These are phyloP conservation scores for Arthromyces matolae DNA, from an alignment of 768 basidiomycete species.

Conservation along the genomic window DNA sequence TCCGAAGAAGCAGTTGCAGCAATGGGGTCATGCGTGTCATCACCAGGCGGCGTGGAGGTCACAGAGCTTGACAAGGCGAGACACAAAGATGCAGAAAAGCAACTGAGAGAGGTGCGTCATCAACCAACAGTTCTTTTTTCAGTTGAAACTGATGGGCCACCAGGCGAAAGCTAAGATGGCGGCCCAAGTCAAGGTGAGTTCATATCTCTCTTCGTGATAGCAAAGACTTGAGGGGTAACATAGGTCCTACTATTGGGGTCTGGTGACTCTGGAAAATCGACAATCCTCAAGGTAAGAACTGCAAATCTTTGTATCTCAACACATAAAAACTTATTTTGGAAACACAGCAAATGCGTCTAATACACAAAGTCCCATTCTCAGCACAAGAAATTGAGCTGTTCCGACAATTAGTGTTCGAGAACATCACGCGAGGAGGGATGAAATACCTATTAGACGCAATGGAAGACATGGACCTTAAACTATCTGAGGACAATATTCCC, in stretches of 20 bases:
- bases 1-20: constrained; percentile 2
- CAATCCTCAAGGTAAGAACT: constrained; percentile 72
- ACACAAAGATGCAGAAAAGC: constrained; percentile 72
- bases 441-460: constrained; percentile 80
- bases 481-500: constrained; percentile 55
- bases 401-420: constrained; percentile 90
- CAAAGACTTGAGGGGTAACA: not conserved
- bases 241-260: constrained; percentile 89
- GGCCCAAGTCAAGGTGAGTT: constrained; percentile 68
- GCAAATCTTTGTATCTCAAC: no score
- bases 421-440: constrained; percentile 85
- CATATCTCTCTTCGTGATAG: not conserved
- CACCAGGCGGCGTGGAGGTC: constrained; percentile 50
- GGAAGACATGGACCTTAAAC: constrained; percentile 81
- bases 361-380: constrained; percentile 84
- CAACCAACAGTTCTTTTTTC: not conserved
- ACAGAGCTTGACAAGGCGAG: constrained; percentile 64
- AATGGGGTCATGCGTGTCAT: constrained; percentile 83
- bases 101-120: constrained; percentile 64
- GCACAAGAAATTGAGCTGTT: constrained; percentile 81
- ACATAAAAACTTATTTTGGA: no score
- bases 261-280: constrained; percentile 92
- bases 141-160: constrained; percentile 2
- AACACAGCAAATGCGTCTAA: constrained; percentile 92
- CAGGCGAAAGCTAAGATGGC: constrained; percentile 75